Evolutionary conservation across 2,329 filamentous ascomycete species (phyloP).

Genomic region (Ophiostoma perfectum): DNA sequence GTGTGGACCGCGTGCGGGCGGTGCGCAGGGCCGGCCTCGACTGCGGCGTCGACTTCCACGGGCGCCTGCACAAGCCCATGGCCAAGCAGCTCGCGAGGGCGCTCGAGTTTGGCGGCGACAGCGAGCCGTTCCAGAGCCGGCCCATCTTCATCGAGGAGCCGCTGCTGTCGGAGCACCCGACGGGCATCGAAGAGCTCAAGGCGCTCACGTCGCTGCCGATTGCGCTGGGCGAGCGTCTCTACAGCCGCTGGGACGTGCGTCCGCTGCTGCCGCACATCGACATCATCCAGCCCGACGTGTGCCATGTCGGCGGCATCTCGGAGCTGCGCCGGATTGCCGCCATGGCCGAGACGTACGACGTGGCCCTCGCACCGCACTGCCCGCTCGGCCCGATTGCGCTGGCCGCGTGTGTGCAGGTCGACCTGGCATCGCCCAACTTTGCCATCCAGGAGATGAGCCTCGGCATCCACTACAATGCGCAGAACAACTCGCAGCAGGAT

Average conservation of each 20-base stretch:
- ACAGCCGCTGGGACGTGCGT: conserved; percentile 61
- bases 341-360: conserved; percentile 62
- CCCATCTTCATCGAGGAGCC: conserved; percentile 65
- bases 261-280: conserved; percentile 61
- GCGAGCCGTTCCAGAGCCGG: conserved; percentile 38
- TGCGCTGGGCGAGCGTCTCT: conserved; percentile 59
- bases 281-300: conserved; percentile 60
- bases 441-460: conserved; percentile 65
- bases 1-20: conserved; percentile 55
- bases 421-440: conserved; percentile 51
- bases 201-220: conserved; percentile 54
- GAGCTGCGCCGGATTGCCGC: conserved; percentile 57
- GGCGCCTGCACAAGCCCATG: conserved; percentile 63
- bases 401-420: conserved; percentile 60
- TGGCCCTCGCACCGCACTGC: conserved; percentile 60
- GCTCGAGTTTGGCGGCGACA: conserved; percentile 42
- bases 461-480: conserved; percentile 63
- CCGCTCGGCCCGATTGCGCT: conserved; percentile 61
- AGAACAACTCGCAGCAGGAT: conserved; percentile 44
- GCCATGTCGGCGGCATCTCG: conserved; percentile 59
- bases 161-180: conserved; percentile 55
- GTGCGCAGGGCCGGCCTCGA: conserved; percentile 62
- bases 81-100: conserved; percentile 60
- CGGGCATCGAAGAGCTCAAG: conserved; percentile 54
- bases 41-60: conserved; percentile 64